These are phyloP conservation scores for Stachybotrys chartarum DNA, from an alignment of 2,329 filamentous ascomycete species.

Conservation along the genomic window DNA sequence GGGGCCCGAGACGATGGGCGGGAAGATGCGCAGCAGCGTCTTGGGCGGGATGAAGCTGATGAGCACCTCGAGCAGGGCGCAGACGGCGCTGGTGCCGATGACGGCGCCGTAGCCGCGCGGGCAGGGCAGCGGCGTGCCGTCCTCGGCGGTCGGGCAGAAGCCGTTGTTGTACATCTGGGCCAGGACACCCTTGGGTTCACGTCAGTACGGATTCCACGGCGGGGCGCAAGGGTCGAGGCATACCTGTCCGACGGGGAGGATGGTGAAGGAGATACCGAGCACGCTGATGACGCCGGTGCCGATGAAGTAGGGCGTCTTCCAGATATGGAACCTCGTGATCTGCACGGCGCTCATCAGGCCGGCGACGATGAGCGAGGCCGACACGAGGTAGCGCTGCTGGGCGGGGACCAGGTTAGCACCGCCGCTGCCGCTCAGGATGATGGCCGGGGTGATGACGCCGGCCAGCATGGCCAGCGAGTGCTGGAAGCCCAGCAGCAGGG, in stretches of 20 bases:
- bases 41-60: conserved; percentile 69
- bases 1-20: conserved; percentile 70
- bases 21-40: conserved; percentile 65
- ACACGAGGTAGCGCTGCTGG: conserved; percentile 70
- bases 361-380: conserved; percentile 70
- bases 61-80: conserved; percentile 61
- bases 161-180: conserved; percentile 72
- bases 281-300: conserved; percentile 77
- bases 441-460: conserved; percentile 69
- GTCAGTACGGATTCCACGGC: conserved; percentile 42
- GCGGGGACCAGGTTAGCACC: conserved; percentile 56
- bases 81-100: conserved; percentile 61
- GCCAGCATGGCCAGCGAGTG: conserved; percentile 73
- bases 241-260: conserved; percentile 19
- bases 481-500: conserved; percentile 69
- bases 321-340: conserved; percentile 57
- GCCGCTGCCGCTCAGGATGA: conserved; percentile 57
- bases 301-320: conserved; percentile 49
- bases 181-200: conserved; percentile 53
- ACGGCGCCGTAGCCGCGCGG: conserved; percentile 68
- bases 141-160: conserved; percentile 50
- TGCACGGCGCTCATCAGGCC: conserved; percentile 69
- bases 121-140: conserved; percentile 64
- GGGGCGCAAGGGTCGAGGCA: background rate
- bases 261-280: conserved; percentile 48